A percentile compares a stretch with the other conserved stretches of the same genome.
These are phyloP conservation scores for Clitopilus hobsonii DNA, from an alignment of 768 basidiomycete species.

Conservation along the genomic window DNA sequence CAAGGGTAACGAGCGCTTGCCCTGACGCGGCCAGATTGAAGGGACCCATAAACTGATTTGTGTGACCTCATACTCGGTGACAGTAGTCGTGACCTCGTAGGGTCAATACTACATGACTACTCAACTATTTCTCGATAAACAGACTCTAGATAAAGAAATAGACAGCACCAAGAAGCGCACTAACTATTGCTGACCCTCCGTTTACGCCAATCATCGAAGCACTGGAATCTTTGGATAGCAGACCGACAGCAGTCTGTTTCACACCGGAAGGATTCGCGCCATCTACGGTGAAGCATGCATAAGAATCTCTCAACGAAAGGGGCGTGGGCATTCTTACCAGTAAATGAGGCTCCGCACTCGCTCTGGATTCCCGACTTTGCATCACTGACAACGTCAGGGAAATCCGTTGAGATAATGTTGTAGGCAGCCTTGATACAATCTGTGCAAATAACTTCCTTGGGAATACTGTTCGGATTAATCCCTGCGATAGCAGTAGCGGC, in stretches of 20 bases:
- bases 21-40: background rate
- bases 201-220: constrained; percentile 5
- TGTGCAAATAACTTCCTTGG: constrained; percentile 40
- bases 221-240: background rate
- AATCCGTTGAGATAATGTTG: constrained; percentile 28
- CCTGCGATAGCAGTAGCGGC: constrained; percentile 13
- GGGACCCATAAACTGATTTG: constrained; percentile 1
- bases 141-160: background rate
- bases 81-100: background rate
- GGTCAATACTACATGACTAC: background rate
- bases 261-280: constrained; percentile 32
- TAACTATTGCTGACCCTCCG: background rate
- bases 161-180: background rate
- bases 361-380: constrained; percentile 23
- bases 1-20: background rate
- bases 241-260: constrained; percentile 24
- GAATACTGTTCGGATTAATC: constrained; percentile 10
- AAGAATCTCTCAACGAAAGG: background rate
- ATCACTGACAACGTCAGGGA: constrained; percentile 28
- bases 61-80: background rate
- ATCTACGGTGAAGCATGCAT: constrained; percentile 19
- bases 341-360: constrained; percentile 49
- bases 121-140: too few species aligned
- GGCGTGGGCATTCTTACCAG: constrained; percentile 28
- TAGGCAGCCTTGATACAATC: constrained; percentile 48